Evolutionary conservation across 306 rosid species (phyloP).

Genomic region (Malus sylvestris): DNA sequence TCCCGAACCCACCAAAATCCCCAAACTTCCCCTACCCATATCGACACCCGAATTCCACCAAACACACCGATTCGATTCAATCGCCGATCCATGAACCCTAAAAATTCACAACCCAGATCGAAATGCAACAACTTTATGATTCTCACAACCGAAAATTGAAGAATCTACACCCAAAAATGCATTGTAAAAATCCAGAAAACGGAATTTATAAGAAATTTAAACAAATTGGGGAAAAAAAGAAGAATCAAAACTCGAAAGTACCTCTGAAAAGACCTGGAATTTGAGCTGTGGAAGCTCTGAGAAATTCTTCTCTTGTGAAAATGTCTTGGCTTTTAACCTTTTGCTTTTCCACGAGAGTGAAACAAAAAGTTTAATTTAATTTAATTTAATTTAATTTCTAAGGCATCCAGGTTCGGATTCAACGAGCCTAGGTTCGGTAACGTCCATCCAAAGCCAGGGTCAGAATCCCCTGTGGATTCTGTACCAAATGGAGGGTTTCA

Average conservation of each 20-base stretch:
- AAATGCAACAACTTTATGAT: neutral
- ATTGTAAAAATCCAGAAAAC: neutral
- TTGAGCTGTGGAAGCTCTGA: neutral
- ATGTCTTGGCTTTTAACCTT: neutral
- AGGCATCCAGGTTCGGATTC: neutral
- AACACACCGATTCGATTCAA: neutral
- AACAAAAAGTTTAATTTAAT: neutral
- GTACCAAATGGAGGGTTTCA: neutral
- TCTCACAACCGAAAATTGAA: neutral
- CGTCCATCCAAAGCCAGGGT: constrained; percentile 3
- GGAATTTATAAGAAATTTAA: neutral
- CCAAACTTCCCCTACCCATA: neutral
- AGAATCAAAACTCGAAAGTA: neutral
- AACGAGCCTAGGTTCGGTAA: constrained; percentile 4
- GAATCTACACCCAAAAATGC: neutral
- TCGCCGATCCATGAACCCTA: neutral
- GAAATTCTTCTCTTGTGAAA: neutral
- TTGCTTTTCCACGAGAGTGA: neutral
- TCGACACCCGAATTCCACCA: neutral
- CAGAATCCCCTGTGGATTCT: neutral
- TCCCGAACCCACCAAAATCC: neutral
- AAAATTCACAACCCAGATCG: neutral
- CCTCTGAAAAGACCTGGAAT: constrained; percentile 4
- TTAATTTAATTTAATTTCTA: neutral
- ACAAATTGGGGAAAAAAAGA: neutral